Evolutionary conservation across 2,329 filamentous ascomycete species (phyloP), one percentile per base, ranked within the genome.

Genomic region (Apiospora pterosperma): DNA sequence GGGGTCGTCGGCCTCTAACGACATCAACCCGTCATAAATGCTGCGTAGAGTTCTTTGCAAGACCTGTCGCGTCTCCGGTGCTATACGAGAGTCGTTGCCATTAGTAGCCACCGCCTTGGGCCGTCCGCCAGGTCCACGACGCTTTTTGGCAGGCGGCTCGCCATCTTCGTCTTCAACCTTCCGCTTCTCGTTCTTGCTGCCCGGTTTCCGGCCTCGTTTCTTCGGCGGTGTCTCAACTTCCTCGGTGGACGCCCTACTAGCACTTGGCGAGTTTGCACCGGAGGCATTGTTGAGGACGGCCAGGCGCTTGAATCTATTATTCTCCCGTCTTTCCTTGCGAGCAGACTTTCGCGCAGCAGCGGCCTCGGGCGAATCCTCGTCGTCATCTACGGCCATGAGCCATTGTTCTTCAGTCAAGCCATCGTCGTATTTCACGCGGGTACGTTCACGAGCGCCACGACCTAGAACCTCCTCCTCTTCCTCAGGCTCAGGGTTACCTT

Each of bases 381-480:
- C 94, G 66, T 97, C 95, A 75, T 99, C 96, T 36, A 99, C 95
- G 63, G 96, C 96, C 83, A 97, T 95, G 62, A 98, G 86, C 96
- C 96, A 99, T 78, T 99, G 96, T 81, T 99, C 96, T 80, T 99
- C 96, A 0, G 96, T 98, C 36, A 99, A 88, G 62, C 96, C 96
- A 74, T 99, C 96, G 73, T 99, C 96, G 72, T 99, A 99, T 77
- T 91, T 92, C 73, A 97, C 94, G 74, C 93, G 90, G 70, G 93
- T 97, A 67, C 96, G 90, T 80, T 99, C 96, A 81, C 96, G 92
- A 68, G 95, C 95, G 72, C 96, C 96, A 77, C 96, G 94, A 66
- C 96, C 96, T 36, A 89, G 81, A 36, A 89, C 84, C 69, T 96
- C 92, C 67, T 92, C 90, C 23, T 90, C 85, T 70, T 96, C 92